phyloP scores from a whole-genome alignment of 2,329 filamentous ascomycete genomes.

The Mycosphaerella arachidis region DNA sequence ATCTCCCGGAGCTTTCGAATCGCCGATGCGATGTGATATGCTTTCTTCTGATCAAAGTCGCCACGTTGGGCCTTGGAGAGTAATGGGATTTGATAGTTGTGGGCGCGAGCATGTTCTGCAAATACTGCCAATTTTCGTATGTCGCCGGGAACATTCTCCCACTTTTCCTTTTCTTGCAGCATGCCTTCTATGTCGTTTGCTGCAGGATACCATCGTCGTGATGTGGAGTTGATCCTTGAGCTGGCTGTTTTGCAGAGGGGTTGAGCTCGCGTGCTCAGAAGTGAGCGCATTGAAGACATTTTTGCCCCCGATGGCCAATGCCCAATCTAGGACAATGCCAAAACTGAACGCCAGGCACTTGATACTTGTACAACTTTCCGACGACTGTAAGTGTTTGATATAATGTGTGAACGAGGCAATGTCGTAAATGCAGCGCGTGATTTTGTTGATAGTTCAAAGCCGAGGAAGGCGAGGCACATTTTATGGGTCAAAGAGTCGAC shows the following conservation, averaged over 20 bases:
- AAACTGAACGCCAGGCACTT: background rate
- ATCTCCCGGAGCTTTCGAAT: constrained; percentile 23
- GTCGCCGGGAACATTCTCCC: constrained; percentile 16
- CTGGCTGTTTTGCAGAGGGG: constrained; percentile 1
- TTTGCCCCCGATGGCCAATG: background rate
- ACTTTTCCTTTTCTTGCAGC: constrained; percentile 17
- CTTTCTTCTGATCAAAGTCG: constrained; percentile 18
- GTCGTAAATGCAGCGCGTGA: background rate
- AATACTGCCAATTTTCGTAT: constrained; percentile 22
- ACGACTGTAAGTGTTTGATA: too few relatives aligned
- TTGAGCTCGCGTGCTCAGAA: background rate
- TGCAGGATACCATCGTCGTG: background rate
- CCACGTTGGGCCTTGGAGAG: constrained; percentile 21
- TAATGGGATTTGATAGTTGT: constrained; percentile 23
- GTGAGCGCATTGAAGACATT: background rate
- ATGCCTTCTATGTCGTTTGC: constrained; percentile 3
- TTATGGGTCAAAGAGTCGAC: background rate
- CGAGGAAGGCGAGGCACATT: background rate
- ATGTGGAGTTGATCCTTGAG: background rate
- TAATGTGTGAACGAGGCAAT: background rate
- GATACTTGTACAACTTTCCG: background rate
- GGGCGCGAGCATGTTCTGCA: constrained; percentile 20
- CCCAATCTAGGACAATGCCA: background rate
- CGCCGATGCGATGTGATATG: constrained; percentile 21
- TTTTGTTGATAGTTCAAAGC: background rate